Conservation (phyloP, 441 rosid species). For the Sinapis alba region DNA sequence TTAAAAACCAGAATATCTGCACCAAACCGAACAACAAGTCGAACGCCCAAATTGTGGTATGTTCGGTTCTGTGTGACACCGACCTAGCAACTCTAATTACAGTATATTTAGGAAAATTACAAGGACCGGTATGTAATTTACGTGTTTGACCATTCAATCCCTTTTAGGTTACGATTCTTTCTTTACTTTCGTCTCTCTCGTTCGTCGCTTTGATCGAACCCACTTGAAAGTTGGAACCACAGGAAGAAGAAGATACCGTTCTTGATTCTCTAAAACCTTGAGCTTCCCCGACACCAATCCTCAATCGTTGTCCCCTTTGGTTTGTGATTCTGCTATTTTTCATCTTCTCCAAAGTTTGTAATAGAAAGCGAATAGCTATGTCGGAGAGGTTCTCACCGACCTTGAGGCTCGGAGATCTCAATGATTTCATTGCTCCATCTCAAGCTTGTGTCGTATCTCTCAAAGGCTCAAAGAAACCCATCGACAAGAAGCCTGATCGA, state of each 20-base stretch:
- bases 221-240: not conserved
- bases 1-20: no score
- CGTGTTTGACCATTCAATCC: not conserved
- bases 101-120: not conserved
- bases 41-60: not conserved
- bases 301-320: not conserved
- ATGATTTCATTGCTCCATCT: conserved; percentile 91
- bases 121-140: not conserved
- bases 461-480: conserved; percentile 62
- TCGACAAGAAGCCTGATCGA: conserved; percentile 49
- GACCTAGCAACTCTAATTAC: not conserved
- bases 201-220: conserved; percentile 6
- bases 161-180: not conserved
- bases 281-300: not conserved
- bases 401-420: conserved; percentile 89
- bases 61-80: not conserved
- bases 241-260: not conserved
- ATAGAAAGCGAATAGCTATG: conserved; percentile 46
- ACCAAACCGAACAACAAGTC: no score
- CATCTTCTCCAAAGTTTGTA: not conserved
- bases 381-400: conserved; percentile 90
- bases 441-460: conserved; percentile 85
- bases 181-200: not conserved
- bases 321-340: not conserved
- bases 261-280: not conserved